Evolutionary conservation across 1,284 basidiomycete genomes (phyloP), one percentile per base, ranked within the genome.

Genomic region (Leccinum pallidistipes): DNA sequence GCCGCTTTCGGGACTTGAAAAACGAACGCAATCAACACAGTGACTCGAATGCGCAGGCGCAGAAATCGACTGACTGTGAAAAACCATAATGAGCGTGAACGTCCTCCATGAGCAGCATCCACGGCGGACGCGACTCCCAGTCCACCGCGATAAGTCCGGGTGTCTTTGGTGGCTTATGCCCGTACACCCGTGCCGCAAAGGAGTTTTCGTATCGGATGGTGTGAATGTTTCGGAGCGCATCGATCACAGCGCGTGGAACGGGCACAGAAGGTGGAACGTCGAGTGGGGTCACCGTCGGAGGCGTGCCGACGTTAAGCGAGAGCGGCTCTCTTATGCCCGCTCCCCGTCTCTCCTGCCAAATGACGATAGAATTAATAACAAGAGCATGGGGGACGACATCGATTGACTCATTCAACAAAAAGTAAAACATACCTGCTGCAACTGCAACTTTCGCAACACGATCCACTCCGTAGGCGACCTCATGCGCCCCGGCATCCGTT

Each of bases 71-170:
- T 57, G 67, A 91, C 90, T 86, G 84, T 50, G 81, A 76, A 18
- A 89, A 70, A 1, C 71, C 67, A 68, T 86, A 81, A 74, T 92
- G 90, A 4, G 82, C 83, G 56, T 82, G 79, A 52, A 92, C 79
- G 65, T 92, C 89, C 32, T 74, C 71, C 87, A 91, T 88, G 45
- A 92, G 80, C 38, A 81, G 75, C 81, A 87, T 86, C 91, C 91
- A 92, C 0, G 87, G 84, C 3, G 87, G 75, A 45, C 75, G 75
- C 2, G 83, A 84, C 68, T 88, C 85, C 89, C 89, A 92, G 71
- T 92, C 90, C 16, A 86, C 78, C 14, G 83, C 79, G 51, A 91
- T 63, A 57, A 77, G 60, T 40, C 77, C 74, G 31, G 73, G 67
- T 47, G 71, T 64, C 54, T 61, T 64, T 34, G 58, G 61, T 55